Base-by-base conservation (phyloP, 352 stramenopile genomes). In the Phytopythium litorale region DNA sequence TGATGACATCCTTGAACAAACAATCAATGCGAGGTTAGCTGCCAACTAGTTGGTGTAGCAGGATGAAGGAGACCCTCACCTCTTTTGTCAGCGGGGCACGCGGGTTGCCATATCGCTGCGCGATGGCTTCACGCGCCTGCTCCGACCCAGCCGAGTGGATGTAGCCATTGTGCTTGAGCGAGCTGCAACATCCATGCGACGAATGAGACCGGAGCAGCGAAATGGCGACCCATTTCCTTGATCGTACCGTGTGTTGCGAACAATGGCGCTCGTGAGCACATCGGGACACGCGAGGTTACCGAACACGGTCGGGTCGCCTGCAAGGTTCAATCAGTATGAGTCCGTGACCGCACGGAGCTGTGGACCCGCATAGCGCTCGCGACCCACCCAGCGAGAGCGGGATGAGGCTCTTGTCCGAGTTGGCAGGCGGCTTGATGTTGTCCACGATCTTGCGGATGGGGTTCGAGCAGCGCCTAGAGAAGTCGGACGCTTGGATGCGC, bases 391-490 rank as follows among this genome's bases (percentile, higher is more conserved):
- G 81, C 52, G 92, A 97, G 35, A 98, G 83, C 42, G 91, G 94
- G 61, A 98, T 98, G 56, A 97, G 78, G 50, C 86, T 68, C 72
- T 98, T 98, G 42, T 87, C 79, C 56, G 91, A 76, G 54, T 88
- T 89, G 56, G 87, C 67, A 16, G 84, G 87, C 45, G 91, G 94
- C 74, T 98, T 91, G 73, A 99, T 96, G 65, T 89, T 92, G 80
- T 98, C 94, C 19, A 99, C 91, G 65, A 98, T 97, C 50, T 95
- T 92, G 40, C 94, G 85, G 65, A 99, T 98, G 12, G 93, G 94
- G 77, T 99, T 99, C 25, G 77, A 62, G 56, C 73, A 88, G 28
- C 80, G 67, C 58, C 75, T 76, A n/a, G 82, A 86, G 46, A 91
- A 84, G 48, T 87, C 76, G 57, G 82, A 91, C 56, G 82, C 69